These are phyloP conservation scores for Trametes cingulata DNA, from an alignment of 768 basidiomycete species.

Conservation along the genomic window DNA sequence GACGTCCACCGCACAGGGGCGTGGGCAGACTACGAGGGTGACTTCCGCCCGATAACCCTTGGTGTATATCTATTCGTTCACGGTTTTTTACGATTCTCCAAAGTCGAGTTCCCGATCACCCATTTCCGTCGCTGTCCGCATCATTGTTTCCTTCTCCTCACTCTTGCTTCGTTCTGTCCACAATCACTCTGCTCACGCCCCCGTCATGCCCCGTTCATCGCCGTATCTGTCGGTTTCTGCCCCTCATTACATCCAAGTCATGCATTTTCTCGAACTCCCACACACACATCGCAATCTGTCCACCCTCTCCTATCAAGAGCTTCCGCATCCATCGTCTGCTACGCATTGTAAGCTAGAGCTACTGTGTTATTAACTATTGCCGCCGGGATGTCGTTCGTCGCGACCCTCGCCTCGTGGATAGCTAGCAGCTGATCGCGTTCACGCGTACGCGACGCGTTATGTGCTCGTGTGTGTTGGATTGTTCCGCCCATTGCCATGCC, in stretches of 20 bases:
- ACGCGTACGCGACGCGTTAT: not conserved
- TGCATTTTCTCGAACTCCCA: slow-evolving; percentile 24
- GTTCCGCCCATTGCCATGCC: not conserved
- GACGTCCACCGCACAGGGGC: slow-evolving; percentile 69
- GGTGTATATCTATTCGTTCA: slow-evolving; percentile 21
- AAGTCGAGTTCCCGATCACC: not conserved
- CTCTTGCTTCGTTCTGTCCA: slow-evolving; percentile 21
- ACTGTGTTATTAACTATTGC: slow-evolving; percentile 29
- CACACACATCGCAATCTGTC: slow-evolving; percentile 21
- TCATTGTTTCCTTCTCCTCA: slow-evolving; percentile 13
- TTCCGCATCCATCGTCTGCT: slow-evolving; percentile 19
- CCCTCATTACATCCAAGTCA: slow-evolving; percentile 21
- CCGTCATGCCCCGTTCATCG: slow-evolving; percentile 20
- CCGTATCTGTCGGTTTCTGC: slow-evolving; percentile 14
- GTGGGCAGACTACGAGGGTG: slow-evolving; percentile 22
- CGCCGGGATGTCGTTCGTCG: not conserved
- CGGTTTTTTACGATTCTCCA: slow-evolving; percentile 14
- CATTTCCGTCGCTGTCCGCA: slow-evolving; percentile 20
- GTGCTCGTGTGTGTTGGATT: not conserved
- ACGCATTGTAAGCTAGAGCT: slow-evolving; percentile 34
- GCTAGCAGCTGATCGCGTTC: not conserved
- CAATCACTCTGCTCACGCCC: slow-evolving; percentile 19
- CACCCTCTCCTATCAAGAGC: slow-evolving; percentile 8
- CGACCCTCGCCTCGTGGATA: not conserved
- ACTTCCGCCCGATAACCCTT: slow-evolving; percentile 21